Base-by-base conservation (phyloP, 2,329 filamentous ascomycete species). In the Laburnicola sp. region DNA sequence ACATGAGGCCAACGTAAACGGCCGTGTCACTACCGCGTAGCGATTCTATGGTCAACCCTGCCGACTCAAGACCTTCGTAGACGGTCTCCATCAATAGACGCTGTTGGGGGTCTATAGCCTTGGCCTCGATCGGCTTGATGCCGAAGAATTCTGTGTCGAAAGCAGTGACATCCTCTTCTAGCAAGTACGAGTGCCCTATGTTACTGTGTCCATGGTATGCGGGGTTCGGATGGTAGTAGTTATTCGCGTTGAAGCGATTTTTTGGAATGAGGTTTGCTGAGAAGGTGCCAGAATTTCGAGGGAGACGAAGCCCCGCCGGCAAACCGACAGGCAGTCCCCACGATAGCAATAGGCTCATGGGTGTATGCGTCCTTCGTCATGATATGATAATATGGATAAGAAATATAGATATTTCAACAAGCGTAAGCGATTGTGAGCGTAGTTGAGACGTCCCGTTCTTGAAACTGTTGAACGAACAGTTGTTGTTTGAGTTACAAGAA, bases 291-390 rank as follows among this genome's bases (percentile, higher is more conserved):
- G 16, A 72, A 67, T 4, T 63, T 60, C 4, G 65, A 62, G 7
- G 69, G 68, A 6, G 56, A 57, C 22, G 23, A 39, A 25, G 65
- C 55, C 6, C 48, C 63, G 23, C 70, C 69, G 6, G 72, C 69
- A 27, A 74, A 62, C 28, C 70, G 61, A 50, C 70, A 74, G 7
- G 64, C 70, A 38, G 63, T 52, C 3, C 73, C 73, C 28, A 75
- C 56, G 11, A 75, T 65, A 11, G 70, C 73, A 28, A 63, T 61
- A 4, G 59, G 58, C 36, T 63, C 66, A 16, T 16, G 16, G 16
- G 16, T 16, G 16, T 16, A 16, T 16, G 16, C 16, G 16, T 16
- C 16, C 16, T 16, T 16, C 16, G 16, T 16, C 16, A 16, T 16
- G 16, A 16, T 16, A 16, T 16, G 16, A 16, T 16, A 16, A 16